Base-by-base conservation (phyloP, 371 early-diverging fungal species). In the Batrachochytrium dendrobatidis region DNA sequence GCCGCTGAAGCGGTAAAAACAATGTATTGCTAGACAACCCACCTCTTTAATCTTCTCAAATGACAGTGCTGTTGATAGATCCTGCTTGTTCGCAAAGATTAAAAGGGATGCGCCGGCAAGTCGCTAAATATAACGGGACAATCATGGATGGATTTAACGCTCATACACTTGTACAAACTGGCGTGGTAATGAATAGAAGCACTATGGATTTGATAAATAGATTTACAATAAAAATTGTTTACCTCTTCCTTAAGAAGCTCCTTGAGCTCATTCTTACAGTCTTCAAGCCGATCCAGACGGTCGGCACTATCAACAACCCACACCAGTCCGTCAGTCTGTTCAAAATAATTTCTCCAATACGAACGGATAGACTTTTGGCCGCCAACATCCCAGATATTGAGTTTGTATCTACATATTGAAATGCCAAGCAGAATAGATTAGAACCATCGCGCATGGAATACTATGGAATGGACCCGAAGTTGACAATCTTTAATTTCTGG, bases 341-440 rank as follows among this genome's bases (percentile, higher is more conserved):
- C 99, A 84, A 97, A 99, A 74, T 99, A 99, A 76, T 99, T 99
- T 49, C 96, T 81, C 99, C 99, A 99, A 68, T 96, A 99, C 2
- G 94, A 88, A 35, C 98, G 83, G 59, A 99, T 94, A 0, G 92
- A 87, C 59, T 87, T 87, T 69, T 99, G 99, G 0, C 99, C 99
- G 31, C 99, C 99, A 28, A 99, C 91, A 73, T 99, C 99, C 92
- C 95, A 91, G 50, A 94, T 74, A 64, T 91, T 89, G 57, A 97
- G 72, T 62, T 81, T 84, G 76, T 81, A 90, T 7, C 83, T 81
- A 30, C 8, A 18, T 1, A 56, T 59, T 61, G 26, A 67, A 49
- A 25, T 60, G 6, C 33, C n/a, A n/a, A 26, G 31, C 30, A 55
- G 34, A 62, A 5, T n/a, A 20, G 18, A 26, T 18, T 56, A 56